Evolutionary conservation across 2,329 filamentous ascomycete species (phyloP), one percentile per base, ranked within the genome.

Genomic region (Diaporthe capsici): DNA sequence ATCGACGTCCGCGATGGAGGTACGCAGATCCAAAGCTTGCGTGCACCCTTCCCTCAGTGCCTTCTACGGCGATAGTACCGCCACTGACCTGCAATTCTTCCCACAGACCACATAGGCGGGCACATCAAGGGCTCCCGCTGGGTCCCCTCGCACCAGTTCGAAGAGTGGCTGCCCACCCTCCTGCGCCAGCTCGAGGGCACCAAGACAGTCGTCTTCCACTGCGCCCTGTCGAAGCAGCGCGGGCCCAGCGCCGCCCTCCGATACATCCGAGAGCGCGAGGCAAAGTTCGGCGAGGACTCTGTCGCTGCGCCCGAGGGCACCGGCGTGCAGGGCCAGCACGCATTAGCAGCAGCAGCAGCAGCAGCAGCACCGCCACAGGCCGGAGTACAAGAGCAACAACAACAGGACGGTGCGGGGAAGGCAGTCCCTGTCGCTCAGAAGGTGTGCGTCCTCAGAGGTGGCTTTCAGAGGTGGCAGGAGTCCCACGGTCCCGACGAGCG

Each of bases 171-270:
- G 84, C 94, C 96, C 0, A 94, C 95, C 78, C 91, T 99, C n/a
- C 88, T 98, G 17, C 92, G 95, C 74, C 92, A 90, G 58, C 90
- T 98, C 65, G 87, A 91, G 78, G 92, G 93, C 81, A 95, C 95
- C 84, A 91, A 97, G 74, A 93, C 90, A 15, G 95, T 99, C 20
- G 91, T 99, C 1, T 99, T 99, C 84, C 97, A 99, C 86, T 99
- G 97, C 85, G 94, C 94, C 25, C 87, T 98, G 73, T 96, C 94
- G 79, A 97, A 98, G 86, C 94, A 98, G 85, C 90, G 97, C 0
- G 97, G 97, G 0, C 97, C 97, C 0, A 90, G 90, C 70, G 95
- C 96, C 4, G 97, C 97, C 4, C 85, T 98, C 79, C 89, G 90
- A 80, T 98, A 98, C 83, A 79, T 96, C 76, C 87, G 94, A 49